Percentiles rank a stretch among this genome's conserved stretches.
Evolutionary conservation across 2,329 filamentous ascomycete species (phyloP).

Genomic region (Leptographium procerum): DNA sequence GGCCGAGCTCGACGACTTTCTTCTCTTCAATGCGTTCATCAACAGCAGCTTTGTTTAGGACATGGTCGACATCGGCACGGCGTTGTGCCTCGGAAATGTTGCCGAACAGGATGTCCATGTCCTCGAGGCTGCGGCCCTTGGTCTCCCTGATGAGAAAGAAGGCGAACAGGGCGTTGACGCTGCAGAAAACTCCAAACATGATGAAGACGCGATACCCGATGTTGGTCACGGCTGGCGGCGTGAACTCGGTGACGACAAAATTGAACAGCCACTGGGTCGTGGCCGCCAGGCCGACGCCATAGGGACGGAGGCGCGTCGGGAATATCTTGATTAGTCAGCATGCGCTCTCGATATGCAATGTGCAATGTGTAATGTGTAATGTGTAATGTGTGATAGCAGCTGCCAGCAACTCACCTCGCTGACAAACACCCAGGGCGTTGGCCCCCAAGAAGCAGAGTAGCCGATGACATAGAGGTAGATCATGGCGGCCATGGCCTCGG

Average conservation of each 20-base stretch:
- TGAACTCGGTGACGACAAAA: conserved; percentile 19
- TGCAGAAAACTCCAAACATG: conserved; percentile 11
- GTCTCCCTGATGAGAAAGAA: conserved; percentile 16
- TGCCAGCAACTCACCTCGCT: conserved; percentile 1
- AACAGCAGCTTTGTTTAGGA: background rate
- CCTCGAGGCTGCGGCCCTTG: conserved; percentile 16
- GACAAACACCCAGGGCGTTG: conserved; percentile 16
- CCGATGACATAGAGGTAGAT: conserved; percentile 16
- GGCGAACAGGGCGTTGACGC: conserved; percentile 5
- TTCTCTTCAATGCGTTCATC: background rate
- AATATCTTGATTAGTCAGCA: conserved; percentile 9
- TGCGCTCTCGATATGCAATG: too few relatives aligned
- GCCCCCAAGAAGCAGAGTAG: conserved; percentile 17
- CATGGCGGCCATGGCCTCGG: conserved; percentile 16
- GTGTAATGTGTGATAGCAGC: rapidly evolving
- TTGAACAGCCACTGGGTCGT: conserved; percentile 20
- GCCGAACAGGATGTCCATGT: conserved; percentile 18
- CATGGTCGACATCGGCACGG: background rate
- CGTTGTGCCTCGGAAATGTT: background rate
- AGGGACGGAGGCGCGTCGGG: conserved; percentile 17
- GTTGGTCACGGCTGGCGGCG: conserved; percentile 17
- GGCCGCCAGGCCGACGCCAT: conserved; percentile 17
- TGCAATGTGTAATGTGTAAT: too few relatives aligned
- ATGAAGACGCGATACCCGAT: conserved; percentile 6
- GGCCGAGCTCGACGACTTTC: background rate